A percentile compares a stretch with the other conserved stretches of the same genome.
phyloP scores from a whole-genome alignment of 2,329 filamentous ascomycete genomes.

The Trichoderma breve region DNA sequence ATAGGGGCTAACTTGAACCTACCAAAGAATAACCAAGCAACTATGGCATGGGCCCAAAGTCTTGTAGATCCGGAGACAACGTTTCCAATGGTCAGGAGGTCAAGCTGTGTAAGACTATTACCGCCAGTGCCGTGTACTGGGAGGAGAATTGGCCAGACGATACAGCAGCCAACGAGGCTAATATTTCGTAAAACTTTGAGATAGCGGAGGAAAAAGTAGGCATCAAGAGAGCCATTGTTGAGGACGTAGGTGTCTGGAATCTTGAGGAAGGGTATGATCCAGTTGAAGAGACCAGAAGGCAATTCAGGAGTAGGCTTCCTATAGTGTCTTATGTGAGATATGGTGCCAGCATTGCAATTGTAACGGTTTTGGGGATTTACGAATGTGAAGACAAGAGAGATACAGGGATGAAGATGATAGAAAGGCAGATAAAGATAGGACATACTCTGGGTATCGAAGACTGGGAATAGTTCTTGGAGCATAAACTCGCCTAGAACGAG shows the following conservation, averaged over 20 bases:
- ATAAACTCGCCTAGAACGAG: constrained; percentile 52
- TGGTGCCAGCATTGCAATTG: not conserved
- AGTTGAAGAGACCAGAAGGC: constrained; percentile 62
- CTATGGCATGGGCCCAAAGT: constrained; percentile 78
- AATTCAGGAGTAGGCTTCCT: constrained; percentile 59
- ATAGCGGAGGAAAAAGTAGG: constrained; percentile 83
- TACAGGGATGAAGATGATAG: not conserved
- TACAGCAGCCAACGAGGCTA: constrained; percentile 76
- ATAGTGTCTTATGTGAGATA: not conserved
- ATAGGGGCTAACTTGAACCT: not conserved
- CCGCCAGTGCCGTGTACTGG: constrained; percentile 86
- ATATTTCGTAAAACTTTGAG: constrained; percentile 69
- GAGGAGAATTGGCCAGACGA: constrained; percentile 84
- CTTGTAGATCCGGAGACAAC: constrained; percentile 59
- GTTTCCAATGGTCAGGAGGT: constrained; percentile 78
- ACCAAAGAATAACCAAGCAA: constrained; percentile 74
- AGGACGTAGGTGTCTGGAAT: constrained; percentile 75
- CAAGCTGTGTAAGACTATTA: constrained; percentile 61
- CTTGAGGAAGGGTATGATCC: constrained; percentile 65
- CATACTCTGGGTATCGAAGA: constrained; percentile 45
- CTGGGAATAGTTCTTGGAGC: constrained; percentile 51
- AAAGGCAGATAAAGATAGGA: not conserved
- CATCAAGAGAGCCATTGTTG: constrained; percentile 88
- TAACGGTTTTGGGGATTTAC: not conserved
- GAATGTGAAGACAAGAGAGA: not conserved